Evolutionary conservation across 2,329 filamentous ascomycete species (phyloP), one percentile per base, ranked within the genome.

Genomic region (Aciculosporium take): DNA sequence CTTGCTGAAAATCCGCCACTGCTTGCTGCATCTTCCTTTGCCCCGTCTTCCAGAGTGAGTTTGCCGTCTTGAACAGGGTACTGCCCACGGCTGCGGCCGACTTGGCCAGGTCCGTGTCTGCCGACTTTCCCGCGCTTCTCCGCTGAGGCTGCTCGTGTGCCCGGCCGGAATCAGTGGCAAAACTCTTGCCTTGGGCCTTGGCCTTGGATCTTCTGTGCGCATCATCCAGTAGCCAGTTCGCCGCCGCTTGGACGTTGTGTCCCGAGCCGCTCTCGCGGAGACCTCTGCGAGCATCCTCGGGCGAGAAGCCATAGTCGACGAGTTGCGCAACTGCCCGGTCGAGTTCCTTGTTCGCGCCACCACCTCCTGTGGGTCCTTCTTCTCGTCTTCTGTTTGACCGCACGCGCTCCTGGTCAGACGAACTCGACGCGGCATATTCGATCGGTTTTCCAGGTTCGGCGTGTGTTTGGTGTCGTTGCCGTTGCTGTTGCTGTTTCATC

Each of bases 11-110:
- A 13, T 98, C 91, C 7, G 87, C 79, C 27, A 96, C 84, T 4
- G 86, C 89, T 60, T 91, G 86, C 53, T 94, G 86, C 44, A 96
- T 75, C 57, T 85, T 88, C 62, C 94, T 98, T 55, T 88, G 85
- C 0, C 89, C 80, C 3, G 83, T 84, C 57, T 94, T 98, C 91
- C 91, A 98, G 1, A 96, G 64, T 1, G 85, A 89, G 50, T 93
- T 94, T 2, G 91, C 91, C 3, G 88, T 91, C 59, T 98, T 98
- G 59, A 96, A 79, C 10, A 98, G 62, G 46, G 74, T 93, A 34
- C 67, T 85, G 1, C 91, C 84, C 54, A 96, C 71, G 27, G 88
- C 82, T 5, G 85, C 78, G 2, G 89, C 89, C 33, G 81, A 73
- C 54, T 89, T 86, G 13, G 84, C 69, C 42, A 94, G 70, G 51